Evolutionary conservation across 306 rosid genomes (phyloP).

Genomic region (Prunus fruticosa): DNA sequence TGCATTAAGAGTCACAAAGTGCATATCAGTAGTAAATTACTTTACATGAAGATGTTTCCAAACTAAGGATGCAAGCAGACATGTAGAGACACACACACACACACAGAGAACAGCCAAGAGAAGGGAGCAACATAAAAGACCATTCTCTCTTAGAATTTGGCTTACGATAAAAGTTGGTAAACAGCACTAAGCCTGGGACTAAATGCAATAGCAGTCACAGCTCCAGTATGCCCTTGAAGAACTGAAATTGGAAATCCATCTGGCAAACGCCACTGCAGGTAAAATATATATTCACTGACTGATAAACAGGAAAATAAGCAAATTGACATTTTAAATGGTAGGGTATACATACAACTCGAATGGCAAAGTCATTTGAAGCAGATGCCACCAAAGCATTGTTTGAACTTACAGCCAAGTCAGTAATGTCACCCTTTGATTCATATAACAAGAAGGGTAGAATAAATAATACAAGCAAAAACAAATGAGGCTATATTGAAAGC

Average conservation of each 20-base stretch:
- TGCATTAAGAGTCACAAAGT: background rate
- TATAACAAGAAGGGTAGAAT: slow-evolving; percentile 19
- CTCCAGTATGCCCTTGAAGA: slow-evolving; percentile 80
- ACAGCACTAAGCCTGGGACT: slow-evolving; percentile 67
- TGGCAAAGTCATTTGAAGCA: slow-evolving; percentile 83
- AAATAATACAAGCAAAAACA: background rate
- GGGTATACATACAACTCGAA: slow-evolving; percentile 73
- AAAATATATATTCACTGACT: slow-evolving; percentile 25
- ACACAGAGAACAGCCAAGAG: background rate
- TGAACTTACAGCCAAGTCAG: slow-evolving; percentile 72
- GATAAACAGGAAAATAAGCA: slow-evolving; percentile 13
- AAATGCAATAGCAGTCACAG: slow-evolving; percentile 84
- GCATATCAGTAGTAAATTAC: background rate
- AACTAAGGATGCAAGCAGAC: background rate
- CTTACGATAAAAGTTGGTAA: slow-evolving; percentile 84
- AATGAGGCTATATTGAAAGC: background rate
- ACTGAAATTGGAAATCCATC: slow-evolving; percentile 88
- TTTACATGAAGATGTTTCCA: background rate
- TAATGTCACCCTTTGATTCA: slow-evolving; percentile 71
- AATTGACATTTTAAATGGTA: slow-evolving; percentile 9
- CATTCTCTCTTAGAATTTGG: slow-evolving; percentile 26
- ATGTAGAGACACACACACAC: background rate
- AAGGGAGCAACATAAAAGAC: slow-evolving; percentile 19
- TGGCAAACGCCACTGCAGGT: slow-evolving; percentile 83
- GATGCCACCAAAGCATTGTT: slow-evolving; percentile 90